Evolutionary conservation across 768 basidiomycete species (phyloP).

Genomic region (Xerocomellus chrysenteron): DNA sequence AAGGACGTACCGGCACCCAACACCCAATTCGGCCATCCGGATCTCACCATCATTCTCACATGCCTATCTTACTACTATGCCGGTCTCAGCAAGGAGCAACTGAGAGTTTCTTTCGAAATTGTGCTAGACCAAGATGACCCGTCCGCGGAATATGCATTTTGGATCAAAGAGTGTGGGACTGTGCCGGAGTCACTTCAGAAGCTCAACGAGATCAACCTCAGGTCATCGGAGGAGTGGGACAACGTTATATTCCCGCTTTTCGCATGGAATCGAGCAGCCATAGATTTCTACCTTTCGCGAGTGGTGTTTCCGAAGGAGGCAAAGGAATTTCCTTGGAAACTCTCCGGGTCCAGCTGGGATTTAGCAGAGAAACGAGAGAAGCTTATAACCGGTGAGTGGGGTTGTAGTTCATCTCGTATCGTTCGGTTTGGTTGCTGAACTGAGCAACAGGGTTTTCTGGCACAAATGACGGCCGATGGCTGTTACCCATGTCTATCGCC

Average conservation of each 20-base stretch:
- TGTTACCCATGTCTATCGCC: slow-evolving; percentile 33
- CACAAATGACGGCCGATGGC: slow-evolving; percentile 38
- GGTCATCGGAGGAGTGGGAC: slow-evolving; percentile 9
- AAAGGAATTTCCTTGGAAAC: slow-evolving; percentile 31
- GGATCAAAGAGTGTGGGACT: not conserved
- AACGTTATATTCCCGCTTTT: not conserved
- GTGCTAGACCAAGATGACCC: slow-evolving; percentile 5
- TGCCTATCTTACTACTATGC: slow-evolving; percentile 35
- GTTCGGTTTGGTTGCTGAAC: not conserved
- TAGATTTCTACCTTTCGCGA: slow-evolving; percentile 22
- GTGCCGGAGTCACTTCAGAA: not conserved
- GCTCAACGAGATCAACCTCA: not conserved
- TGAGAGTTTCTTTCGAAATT: not conserved
- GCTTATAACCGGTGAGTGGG: slow-evolving; percentile 6
- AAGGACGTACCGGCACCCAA: slow-evolving; percentile 33
- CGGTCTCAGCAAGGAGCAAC: slow-evolving; percentile 1
- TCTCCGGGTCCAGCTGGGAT: slow-evolving; percentile 35
- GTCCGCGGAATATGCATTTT: not conserved
- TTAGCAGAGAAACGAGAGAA: slow-evolving; percentile 25
- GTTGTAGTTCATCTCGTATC: not conserved
- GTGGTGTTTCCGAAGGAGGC: slow-evolving; percentile 36
- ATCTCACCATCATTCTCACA: slow-evolving; percentile 31
- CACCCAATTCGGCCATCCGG: slow-evolving; percentile 38
- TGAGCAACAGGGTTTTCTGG: slow-evolving; percentile 37
- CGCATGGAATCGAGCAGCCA: not conserved